Conservation (phyloP, 805 yeast species). For the Myxozyma nipponensis region DNA sequence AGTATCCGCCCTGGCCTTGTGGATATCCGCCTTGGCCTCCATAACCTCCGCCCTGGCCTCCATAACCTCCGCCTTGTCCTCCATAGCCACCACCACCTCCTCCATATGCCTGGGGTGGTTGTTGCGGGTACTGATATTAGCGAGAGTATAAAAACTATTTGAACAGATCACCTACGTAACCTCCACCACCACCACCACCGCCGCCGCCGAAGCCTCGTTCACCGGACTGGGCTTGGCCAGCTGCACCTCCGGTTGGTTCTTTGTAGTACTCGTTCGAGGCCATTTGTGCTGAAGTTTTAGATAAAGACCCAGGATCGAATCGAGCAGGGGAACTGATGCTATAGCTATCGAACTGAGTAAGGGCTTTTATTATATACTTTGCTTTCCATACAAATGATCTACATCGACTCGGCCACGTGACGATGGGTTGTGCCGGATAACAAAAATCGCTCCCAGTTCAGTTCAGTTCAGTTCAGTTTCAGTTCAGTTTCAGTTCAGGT, state of each 20-base stretch:
- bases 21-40: slow-evolving; percentile 3
- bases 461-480: too few relatives aligned
- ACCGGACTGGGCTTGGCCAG: too few relatives aligned
- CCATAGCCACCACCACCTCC: neutral
- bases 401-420: too few relatives aligned
- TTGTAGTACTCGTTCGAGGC: slow-evolving; percentile 6
- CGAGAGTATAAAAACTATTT: neutral
- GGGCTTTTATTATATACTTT: too few relatives aligned
- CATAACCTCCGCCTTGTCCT: neutral
- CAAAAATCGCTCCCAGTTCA: too few relatives aligned
- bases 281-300: neutral
- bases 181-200: neutral
- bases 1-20: slow-evolving; percentile 4
- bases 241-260: neutral
- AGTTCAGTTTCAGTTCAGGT: too few relatives aligned
- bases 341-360: too few relatives aligned
- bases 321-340: too few relatives aligned
- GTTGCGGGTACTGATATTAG: neutral
- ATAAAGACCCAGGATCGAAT: too few relatives aligned
- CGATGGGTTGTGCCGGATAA: too few relatives aligned
- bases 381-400: too few relatives aligned
- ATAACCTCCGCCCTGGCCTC: slow-evolving; percentile 1
- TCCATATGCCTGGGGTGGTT: neutral
- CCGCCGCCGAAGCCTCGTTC: neutral
- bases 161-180: slow-evolving; percentile 10